Conservation (phyloP, 768 basidiomycete genomes). For the Kondoa malvinella region DNA sequence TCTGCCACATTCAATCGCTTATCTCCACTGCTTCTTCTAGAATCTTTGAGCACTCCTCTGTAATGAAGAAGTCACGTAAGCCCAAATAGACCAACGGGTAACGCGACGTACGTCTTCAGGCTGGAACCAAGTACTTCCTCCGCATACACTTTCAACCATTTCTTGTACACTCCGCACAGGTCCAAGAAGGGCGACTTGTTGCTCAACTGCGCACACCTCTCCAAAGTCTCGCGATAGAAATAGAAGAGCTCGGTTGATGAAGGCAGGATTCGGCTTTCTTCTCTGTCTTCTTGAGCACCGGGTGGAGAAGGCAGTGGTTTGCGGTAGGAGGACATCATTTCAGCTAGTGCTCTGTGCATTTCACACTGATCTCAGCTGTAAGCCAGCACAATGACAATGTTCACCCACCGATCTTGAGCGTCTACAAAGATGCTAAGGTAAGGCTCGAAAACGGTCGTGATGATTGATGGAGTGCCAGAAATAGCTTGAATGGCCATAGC, state of each 20-base stretch:
- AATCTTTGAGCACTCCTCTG: background rate
- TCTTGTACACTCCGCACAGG: slow-evolving; percentile 62
- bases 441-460: slow-evolving; percentile 79
- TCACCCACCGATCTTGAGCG: slow-evolving; percentile 73
- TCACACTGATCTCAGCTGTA: background rate
- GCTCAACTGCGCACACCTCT: slow-evolving; percentile 80
- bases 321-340: slow-evolving; percentile 69
- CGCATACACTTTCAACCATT: slow-evolving; percentile 91
- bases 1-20: slow-evolving; percentile 57
- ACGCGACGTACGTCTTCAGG: slow-evolving; percentile 47
- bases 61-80: background rate
- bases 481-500: slow-evolving; percentile 17
- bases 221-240: slow-evolving; percentile 85
- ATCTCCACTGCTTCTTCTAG: slow-evolving; percentile 40
- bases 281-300: slow-evolving; percentile 39
- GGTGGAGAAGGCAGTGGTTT: slow-evolving; percentile 30
- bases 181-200: slow-evolving; percentile 70
- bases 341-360: slow-evolving; percentile 52
- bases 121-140: slow-evolving; percentile 71
- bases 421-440: slow-evolving; percentile 88
- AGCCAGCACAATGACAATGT: background rate
- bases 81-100: background rate
- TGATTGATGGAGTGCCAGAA: slow-evolving; percentile 31
- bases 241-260: slow-evolving; percentile 95
- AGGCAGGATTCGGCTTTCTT: slow-evolving; percentile 70